Base-by-base conservation (phyloP, 805 yeast genomes). In the Yamadazyma scolyti region DNA sequence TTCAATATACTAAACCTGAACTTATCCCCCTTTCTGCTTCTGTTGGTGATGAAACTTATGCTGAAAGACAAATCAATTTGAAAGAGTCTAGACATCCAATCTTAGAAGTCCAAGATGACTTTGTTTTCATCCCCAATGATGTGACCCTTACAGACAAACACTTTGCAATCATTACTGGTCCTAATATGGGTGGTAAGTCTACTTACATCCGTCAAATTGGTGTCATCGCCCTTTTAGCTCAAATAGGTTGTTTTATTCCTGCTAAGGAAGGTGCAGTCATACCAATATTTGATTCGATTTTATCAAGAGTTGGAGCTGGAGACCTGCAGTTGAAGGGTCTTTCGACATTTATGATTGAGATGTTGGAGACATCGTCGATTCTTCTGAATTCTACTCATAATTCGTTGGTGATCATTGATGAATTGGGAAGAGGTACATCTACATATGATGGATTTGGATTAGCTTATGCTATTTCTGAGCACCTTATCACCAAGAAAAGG, bases 271-370 rank as follows among this genome's bases (percentile, higher is more conserved):
- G 38, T 3, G 89, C 96, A 0, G 89, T 86, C 47, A 54, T 93
- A 16, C 78, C 87, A 9, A 67, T 93, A 2, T 87, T 90, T 40
- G 98, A 93, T 58, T 87, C 96, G 2, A 82, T 93, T 4, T 70
- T 93, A 37, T 94, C 97, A 9, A 77, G 98, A 51, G 96, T 93
- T n/a, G 98, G 98, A 8, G 97, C 98, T 2, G 95, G 97, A 9
- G 98, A 93, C 55, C 90, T 97, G 0, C 98, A 93, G 58, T 68
- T 93, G 50, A 89, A 90, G 57, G 98, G 98, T 16, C 86, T 93
- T 17, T 89, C 97, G 1, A 93, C 98, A 0, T 93, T 93, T 48
- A 55, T 55, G 61, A 85, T 95, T 16, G 99, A 93, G 56, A 88
- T 93, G 97, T 67, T 87, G 31, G 98, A 93, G 49, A 86, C 96